Evolutionary conservation across 1,284 basidiomycete genomes (phyloP).

Genomic region (Amylostereum areolatum): DNA sequence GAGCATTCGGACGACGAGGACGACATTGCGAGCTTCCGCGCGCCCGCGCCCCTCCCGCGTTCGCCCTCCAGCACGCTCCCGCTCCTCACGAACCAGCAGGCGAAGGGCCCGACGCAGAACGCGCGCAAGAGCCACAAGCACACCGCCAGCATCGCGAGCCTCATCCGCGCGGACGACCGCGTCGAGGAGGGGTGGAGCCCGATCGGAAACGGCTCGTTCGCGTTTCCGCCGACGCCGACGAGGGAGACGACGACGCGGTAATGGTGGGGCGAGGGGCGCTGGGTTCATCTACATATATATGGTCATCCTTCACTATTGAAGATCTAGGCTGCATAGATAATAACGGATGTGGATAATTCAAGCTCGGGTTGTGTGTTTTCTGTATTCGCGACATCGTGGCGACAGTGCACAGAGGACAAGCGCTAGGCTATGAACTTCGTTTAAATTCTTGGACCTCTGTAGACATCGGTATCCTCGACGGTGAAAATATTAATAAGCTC

Average conservation of each 20-base stretch:
- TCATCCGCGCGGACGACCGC: slow-evolving; percentile 69
- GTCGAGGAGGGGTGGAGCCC: slow-evolving; percentile 77
- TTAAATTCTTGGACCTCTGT: too few relatives aligned
- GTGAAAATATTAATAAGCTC: too few relatives aligned
- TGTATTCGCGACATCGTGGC: too few relatives aligned
- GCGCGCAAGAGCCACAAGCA: slow-evolving; percentile 12
- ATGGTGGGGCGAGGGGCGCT: neutral
- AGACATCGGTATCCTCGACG: too few relatives aligned
- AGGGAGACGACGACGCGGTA: neutral
- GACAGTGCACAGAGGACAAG: too few relatives aligned
- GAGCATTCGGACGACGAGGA: slow-evolving; percentile 53
- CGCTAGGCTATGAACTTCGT: too few relatives aligned
- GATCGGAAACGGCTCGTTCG: slow-evolving; percentile 39
- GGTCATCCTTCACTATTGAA: too few relatives aligned
- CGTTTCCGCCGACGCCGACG: slow-evolving; percentile 33
- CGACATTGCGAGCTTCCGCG: slow-evolving; percentile 65
- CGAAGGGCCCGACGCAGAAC: slow-evolving; percentile 50
- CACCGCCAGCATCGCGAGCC: slow-evolving; percentile 75
- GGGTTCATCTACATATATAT: too few relatives aligned
- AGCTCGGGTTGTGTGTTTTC: too few relatives aligned
- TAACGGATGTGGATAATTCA: too few relatives aligned
- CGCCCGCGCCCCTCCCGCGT: slow-evolving; percentile 40
- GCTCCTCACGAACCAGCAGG: slow-evolving; percentile 25
- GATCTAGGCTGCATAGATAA: too few relatives aligned
- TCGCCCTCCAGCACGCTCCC: slow-evolving; percentile 30